phyloP scores from a whole-genome alignment of 2,329 filamentous ascomycete species.

The Colletotrichum neosansevieriae region DNA sequence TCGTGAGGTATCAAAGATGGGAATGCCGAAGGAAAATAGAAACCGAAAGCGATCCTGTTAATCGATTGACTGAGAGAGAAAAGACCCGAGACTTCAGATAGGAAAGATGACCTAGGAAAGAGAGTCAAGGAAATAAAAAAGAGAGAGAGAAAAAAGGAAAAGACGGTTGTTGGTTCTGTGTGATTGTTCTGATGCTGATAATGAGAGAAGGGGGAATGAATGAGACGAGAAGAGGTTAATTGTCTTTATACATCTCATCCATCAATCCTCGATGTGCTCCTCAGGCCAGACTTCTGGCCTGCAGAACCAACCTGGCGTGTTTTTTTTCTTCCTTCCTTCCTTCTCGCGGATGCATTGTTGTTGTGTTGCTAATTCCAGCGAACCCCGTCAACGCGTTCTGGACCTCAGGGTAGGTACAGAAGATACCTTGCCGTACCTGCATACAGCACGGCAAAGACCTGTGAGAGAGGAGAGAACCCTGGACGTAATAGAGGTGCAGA shows the following conservation, averaged over 20 bases:
- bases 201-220: not conserved
- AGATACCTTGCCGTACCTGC: slow-evolving; percentile 13
- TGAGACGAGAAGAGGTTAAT: not conserved
- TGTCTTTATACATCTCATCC: slow-evolving; percentile 35
- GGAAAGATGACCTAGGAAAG: slow-evolving; percentile 44
- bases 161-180: slow-evolving; percentile 42
- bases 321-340: not conserved
- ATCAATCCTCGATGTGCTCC: not conserved
- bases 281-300: not conserved
- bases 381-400: slow-evolving; percentile 19
- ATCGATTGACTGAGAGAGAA: slow-evolving; percentile 20
- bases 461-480: not conserved
- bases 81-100: slow-evolving; percentile 41
- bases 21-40: slow-evolving; percentile 23
- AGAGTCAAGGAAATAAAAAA: slow-evolving; percentile 43
- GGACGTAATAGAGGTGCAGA: not conserved
- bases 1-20: slow-evolving; percentile 5
- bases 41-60: slow-evolving; percentile 28
- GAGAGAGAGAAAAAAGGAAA: slow-evolving; percentile 43
- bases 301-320: not conserved
- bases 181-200: slow-evolving; percentile 33
- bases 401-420: not conserved
- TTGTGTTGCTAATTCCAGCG: slow-evolving; percentile 39
- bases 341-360: slow-evolving; percentile 14
- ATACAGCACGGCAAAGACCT: slow-evolving; percentile 2